Base-by-base conservation (phyloP, 2,329 filamentous ascomycete genomes). In the Thielaviopsis ethacetica region DNA sequence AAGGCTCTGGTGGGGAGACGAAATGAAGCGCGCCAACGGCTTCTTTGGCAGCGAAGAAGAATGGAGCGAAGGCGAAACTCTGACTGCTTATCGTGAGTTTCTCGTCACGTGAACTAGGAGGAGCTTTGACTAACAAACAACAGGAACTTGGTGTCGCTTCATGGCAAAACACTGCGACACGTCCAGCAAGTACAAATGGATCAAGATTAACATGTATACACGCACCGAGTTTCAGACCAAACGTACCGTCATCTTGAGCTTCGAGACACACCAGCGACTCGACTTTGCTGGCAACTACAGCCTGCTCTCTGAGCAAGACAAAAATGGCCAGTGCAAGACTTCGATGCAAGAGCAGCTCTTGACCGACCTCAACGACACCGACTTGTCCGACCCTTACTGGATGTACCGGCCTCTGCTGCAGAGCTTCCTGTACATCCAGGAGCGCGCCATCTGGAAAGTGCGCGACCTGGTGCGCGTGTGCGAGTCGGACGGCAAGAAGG, bases 171-270 rank as follows among this genome's bases (percentile, higher is more conserved):
- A 24, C 38, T 54, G 57, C n/a, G 6, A 47, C 21, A 27, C 12
- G 7, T n/a, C 50, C 13, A 19, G 21, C 10, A 5, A 15, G 4
- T 58, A 58, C 38, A 44, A 21, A n/a, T 58, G 57, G 57, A 19
- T 47, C 12, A 58, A 58, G 34, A n/a, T 54, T 34, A 58, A 58
- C 34, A 27, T 53, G 30, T 58, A 49, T 26, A 54, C 57, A 21
- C 38, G 52, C 6, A 47, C 38, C 15, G 52, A 58, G 26, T 26
- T 47, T 19, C 9, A 54, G 13, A 54, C 50, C 2, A 52, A 52
- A n/a, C 26, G 21, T 17, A 58, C 57, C 15, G 34, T 47, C 6
- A 58, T 58, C 17, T 34, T 58, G 27, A 54, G 50, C 9, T 58
- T 58, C 22, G 57, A 58, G 19, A 58, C 51, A 19, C 27, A 5